These are phyloP conservation scores for Dimargaris verticillata DNA, from an alignment of 192 early-diverging fungal genomes.

Conservation along the genomic window DNA sequence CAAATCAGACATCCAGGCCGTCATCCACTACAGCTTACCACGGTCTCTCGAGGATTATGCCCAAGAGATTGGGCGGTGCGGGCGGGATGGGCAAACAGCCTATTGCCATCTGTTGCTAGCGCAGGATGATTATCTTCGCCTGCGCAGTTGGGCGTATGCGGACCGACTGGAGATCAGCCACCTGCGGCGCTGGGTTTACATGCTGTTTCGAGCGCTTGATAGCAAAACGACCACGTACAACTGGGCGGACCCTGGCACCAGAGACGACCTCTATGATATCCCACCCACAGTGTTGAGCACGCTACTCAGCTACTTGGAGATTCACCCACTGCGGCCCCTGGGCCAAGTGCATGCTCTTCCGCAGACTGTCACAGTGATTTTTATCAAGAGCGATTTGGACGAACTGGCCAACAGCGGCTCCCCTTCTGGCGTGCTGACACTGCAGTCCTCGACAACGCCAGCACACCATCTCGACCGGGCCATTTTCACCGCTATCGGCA, in stretches of 20 bases:
- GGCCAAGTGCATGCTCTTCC: neutral
- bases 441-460: neutral
- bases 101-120: constrained; percentile 34
- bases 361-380: neutral
- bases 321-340: neutral
- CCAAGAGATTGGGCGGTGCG: constrained; percentile 59
- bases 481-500: neutral
- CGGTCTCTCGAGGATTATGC: constrained; percentile 57
- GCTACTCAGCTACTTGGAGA: constrained; percentile 3
- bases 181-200: constrained; percentile 16
- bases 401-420: neutral
- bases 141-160: constrained; percentile 27
- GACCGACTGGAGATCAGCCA: constrained; percentile 22
- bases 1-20: constrained; percentile 50
- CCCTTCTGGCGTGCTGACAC: no score
- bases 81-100: constrained; percentile 37
- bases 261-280: neutral
- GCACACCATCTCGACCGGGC: neutral
- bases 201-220: constrained; percentile 11
- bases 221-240: neutral
- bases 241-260: neutral
- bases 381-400: neutral
- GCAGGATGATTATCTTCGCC: constrained; percentile 22
- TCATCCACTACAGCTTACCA: constrained; percentile 54
- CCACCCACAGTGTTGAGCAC: neutral